phyloP scores from a whole-genome alignment of 345 rosid species.

The Bruguiera gymnorhiza region DNA sequence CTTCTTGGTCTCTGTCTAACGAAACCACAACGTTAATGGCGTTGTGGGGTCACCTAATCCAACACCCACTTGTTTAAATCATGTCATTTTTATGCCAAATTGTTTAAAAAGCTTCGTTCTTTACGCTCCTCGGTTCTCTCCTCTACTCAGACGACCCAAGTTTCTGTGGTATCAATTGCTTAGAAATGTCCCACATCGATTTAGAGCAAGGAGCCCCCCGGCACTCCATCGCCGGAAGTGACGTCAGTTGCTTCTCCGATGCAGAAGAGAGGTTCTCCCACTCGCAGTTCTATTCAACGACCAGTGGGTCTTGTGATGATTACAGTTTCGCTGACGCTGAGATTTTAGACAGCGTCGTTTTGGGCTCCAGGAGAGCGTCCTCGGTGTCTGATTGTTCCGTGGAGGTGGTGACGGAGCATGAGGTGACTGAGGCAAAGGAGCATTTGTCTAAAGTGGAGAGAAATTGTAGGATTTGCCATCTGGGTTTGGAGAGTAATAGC shows the following conservation, averaged over 20 bases:
- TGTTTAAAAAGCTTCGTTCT: conserved; percentile 15
- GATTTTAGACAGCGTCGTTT: conserved; percentile 22
- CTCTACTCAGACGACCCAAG: not conserved
- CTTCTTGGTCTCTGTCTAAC: conserved; percentile 4
- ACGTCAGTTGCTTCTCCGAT: conserved; percentile 64
- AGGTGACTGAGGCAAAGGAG: conserved; percentile 36
- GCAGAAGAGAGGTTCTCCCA: conserved; percentile 64
- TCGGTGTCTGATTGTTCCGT: conserved; percentile 61
- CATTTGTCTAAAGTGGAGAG: conserved; percentile 43
- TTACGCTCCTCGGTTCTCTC: conserved; percentile 11
- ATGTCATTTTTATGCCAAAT: conserved; percentile 5
- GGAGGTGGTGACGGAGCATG: conserved; percentile 48
- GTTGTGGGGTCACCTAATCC: conserved; percentile 41
- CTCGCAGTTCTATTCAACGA: conserved; percentile 85
- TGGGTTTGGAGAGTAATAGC: conserved; percentile 67
- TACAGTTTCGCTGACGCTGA: conserved; percentile 42
- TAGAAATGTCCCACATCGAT: conserved; percentile 45
- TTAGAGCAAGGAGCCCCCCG: conserved; percentile 58
- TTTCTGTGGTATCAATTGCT: not conserved
- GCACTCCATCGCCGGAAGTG: conserved; percentile 34
- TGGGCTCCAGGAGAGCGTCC: conserved; percentile 51
- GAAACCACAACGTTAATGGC: conserved; percentile 30
- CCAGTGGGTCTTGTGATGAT: conserved; percentile 73
- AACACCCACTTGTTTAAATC: conserved; percentile 30
- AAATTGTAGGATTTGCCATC: conserved; percentile 89